Base-by-base conservation (phyloP, 2,329 filamentous ascomycete genomes). In the Stachybotrys chartarum region DNA sequence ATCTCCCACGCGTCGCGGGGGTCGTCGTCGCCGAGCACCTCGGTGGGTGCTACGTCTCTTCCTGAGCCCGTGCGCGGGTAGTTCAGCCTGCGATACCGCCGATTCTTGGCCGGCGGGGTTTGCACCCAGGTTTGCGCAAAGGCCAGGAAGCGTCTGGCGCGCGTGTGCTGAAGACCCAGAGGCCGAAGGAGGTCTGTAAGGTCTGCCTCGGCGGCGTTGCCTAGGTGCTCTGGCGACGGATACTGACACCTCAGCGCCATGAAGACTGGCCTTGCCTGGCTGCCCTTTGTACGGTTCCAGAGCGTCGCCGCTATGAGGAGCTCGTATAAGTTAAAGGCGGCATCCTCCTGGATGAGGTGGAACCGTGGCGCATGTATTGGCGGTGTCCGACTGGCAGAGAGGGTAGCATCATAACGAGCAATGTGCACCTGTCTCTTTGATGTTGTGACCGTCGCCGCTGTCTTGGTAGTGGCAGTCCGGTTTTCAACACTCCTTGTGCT, bases 221-320 rank as follows among this genome's bases (percentile, higher is more conserved):
- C 54, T 5, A 55, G 32, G 6, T 30, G 6, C 14, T 55, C 50
- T 10, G 54, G 54, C 11, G 54, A 47, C 11, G 54, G 54, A n/a
- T 55, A 55, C 39, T 49, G 35, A 7, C 32, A 14, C 17, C 52
- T 17, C 16, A 55, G 30, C 17, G 24, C 50, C 17, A 47, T 7
- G 32, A 55, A 53, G 5, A 55, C 18, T 18, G 54, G 54, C 54
- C 42, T 55, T 11, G 54, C 54, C 30, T 55, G 54, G 18, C 16
- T 35, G 35, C 54, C 54, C 35, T 52, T 55, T 14, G 54, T 55
- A 10, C 54, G 54, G 31, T 55, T 55, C 54, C 54, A 55, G 7
- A 55, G 54, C 16, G 35, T 55, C 24, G 54, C 54, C 18, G 54
- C 54, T 12, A 55, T 42, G 24, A 55, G 50, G 44, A 55, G 50